Evolutionary conservation across 345 rosid species (phyloP).

Genomic region (Lumnitzera littorea): DNA sequence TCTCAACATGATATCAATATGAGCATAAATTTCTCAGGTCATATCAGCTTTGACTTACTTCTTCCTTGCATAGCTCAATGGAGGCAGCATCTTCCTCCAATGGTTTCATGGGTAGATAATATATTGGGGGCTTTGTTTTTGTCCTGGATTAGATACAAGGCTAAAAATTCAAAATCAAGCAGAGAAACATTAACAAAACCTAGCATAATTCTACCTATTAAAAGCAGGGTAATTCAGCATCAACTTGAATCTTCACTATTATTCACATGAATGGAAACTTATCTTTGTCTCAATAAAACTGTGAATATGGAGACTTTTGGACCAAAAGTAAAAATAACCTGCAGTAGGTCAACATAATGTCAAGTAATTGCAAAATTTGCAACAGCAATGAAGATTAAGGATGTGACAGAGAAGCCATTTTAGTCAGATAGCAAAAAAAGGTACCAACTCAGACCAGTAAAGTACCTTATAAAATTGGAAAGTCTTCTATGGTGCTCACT

Average conservation of each 20-base stretch:
- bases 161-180: slow-evolving; percentile 16
- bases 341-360: slow-evolving; percentile 27
- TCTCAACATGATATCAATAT: too few species aligned
- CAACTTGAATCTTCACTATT: slow-evolving; percentile 41
- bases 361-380: not conserved
- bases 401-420: not conserved
- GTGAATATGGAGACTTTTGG: slow-evolving; percentile 98
- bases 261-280: slow-evolving; percentile 84
- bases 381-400: not conserved
- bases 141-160: slow-evolving; percentile 56
- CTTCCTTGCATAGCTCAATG: slow-evolving; percentile 59
- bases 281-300: slow-evolving; percentile 84
- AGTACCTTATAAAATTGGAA: slow-evolving; percentile 84
- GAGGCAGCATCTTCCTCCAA: slow-evolving; percentile 49
- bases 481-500: slow-evolving; percentile 89
- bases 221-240: slow-evolving; percentile 24
- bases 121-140: slow-evolving; percentile 77
- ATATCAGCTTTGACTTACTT: slow-evolving; percentile 27
- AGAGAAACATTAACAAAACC: slow-evolving; percentile 5
- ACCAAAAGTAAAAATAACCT: slow-evolving; percentile 98
- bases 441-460: not conserved
- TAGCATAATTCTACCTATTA: slow-evolving; percentile 21
- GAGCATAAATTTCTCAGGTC: too few species aligned
- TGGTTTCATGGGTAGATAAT: slow-evolving; percentile 61
- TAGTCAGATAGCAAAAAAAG: not conserved